A percentile compares a stretch with the other conserved stretches of the same genome.
Evolutionary conservation across 1,139 yeast species (phyloP).

Genomic region (Candida sp.): DNA sequence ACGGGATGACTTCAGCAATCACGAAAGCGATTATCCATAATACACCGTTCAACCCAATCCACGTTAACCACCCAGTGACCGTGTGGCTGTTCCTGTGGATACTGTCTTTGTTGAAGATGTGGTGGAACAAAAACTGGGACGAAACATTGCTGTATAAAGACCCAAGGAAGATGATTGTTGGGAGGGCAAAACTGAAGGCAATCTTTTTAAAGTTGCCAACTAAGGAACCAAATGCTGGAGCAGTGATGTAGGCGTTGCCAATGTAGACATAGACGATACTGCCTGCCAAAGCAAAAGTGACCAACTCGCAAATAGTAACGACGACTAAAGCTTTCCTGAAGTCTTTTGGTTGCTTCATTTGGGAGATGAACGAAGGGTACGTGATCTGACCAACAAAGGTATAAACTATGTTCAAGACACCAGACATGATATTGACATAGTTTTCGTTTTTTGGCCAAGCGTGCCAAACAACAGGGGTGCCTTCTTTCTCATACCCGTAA

Average conservation of each 20-base stretch:
- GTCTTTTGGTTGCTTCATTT: constrained; percentile 61
- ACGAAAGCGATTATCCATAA: constrained; percentile 61
- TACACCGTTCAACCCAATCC: constrained; percentile 46
- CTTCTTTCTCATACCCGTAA: constrained; percentile 33
- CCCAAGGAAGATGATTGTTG: constrained; percentile 62
- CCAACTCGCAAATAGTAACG: constrained; percentile 54
- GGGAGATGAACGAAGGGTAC: constrained; percentile 63
- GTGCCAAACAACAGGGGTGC: constrained; percentile 42
- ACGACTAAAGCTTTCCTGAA: constrained; percentile 59
- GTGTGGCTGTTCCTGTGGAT: constrained; percentile 54
- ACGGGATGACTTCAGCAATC: constrained; percentile 67
- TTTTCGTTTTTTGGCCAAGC: constrained; percentile 59
- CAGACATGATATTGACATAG: constrained; percentile 59
- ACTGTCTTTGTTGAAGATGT: constrained; percentile 46
- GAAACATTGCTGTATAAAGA: constrained; percentile 59
- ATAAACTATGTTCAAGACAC: constrained; percentile 61
- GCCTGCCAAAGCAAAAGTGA: constrained; percentile 58
- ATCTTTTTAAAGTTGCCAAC: constrained; percentile 49
- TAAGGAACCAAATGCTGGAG: constrained; percentile 65
- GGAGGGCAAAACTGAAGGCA: constrained; percentile 64
- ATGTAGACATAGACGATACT: constrained; percentile 60
- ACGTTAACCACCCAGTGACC: constrained; percentile 53
- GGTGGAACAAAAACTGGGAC: constrained; percentile 51
- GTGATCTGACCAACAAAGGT: constrained; percentile 70
- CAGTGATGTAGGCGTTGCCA: constrained; percentile 56